These are phyloP conservation scores for Candida wancherniae DNA, from an alignment of 805 yeast species.

Conservation along the genomic window DNA sequence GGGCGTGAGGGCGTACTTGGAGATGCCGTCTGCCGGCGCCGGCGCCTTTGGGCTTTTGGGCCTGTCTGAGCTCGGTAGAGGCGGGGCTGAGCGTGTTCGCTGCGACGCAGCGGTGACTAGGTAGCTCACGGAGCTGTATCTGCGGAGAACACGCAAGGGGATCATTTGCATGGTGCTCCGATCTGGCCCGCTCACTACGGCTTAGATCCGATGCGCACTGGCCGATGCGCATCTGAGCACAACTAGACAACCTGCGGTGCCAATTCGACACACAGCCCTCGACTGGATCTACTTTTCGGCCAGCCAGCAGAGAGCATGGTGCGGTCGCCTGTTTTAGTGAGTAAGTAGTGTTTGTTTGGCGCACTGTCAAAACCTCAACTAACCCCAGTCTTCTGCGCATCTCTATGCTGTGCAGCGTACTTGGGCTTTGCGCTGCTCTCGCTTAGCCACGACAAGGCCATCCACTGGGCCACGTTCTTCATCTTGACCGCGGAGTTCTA, in stretches of 20 bases:
- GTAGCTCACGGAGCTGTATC: slow-evolving; percentile 9
- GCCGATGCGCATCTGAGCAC: no score
- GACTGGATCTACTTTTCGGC: no score
- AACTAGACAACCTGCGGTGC: no score
- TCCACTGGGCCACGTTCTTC: slow-evolving; percentile 46
- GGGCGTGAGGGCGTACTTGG: slow-evolving; percentile 8
- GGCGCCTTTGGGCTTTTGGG: not conserved
- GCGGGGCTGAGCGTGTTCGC: slow-evolving; percentile 1
- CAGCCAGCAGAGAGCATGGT: no score
- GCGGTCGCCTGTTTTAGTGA: no score
- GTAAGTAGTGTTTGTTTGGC: no score
- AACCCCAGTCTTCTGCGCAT: slow-evolving; percentile 24
- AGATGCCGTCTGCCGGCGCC: not conserved
- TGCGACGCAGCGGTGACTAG: slow-evolving; percentile 1
- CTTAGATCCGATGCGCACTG: no score
- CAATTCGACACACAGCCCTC: no score
- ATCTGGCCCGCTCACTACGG: no score
- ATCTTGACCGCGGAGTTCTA: slow-evolving; percentile 46
- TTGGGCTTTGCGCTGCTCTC: slow-evolving; percentile 49
- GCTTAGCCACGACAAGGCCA: slow-evolving; percentile 45
- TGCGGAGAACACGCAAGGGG: not conserved
- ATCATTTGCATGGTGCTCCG: no score
- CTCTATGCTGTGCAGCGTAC: slow-evolving; percentile 33
- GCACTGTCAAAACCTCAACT: no score
- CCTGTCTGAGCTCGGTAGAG: not conserved